phyloP scores from a whole-genome alignment of 2,329 filamentous ascomycete genomes.

The Colletotrichum sp. region DNA sequence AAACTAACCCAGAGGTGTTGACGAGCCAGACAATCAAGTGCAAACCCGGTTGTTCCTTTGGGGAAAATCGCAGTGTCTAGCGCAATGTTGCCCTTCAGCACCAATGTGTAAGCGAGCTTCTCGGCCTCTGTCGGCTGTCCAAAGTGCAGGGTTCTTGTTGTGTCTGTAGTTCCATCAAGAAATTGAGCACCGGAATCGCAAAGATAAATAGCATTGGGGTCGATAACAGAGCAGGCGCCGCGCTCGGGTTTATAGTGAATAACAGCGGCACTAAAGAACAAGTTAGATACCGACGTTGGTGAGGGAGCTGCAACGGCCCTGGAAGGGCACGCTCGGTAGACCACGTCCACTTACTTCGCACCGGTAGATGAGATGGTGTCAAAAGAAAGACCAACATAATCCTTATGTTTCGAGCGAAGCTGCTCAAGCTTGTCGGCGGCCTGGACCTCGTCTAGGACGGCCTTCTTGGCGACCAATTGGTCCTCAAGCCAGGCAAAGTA shows the following conservation, averaged over 20 bases:
- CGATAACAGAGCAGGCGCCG: conserved; percentile 81
- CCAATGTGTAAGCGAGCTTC: conserved; percentile 88
- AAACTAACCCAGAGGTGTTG: conserved; percentile 85
- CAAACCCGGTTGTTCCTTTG: conserved; percentile 93
- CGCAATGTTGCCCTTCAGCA: conserved; percentile 92
- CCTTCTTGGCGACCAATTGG: conserved; percentile 77
- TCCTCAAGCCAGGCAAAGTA: conserved; percentile 98
- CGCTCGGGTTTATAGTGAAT: conserved; percentile 95
- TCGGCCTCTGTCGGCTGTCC: conserved; percentile 83
- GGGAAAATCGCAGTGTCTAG: conserved; percentile 88
- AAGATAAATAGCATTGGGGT: conserved; percentile 86
- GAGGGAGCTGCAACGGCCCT: not conserved
- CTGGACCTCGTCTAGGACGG: conserved; percentile 82
- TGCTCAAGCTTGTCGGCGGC: conserved; percentile 91
- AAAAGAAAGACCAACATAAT: conserved; percentile 91
- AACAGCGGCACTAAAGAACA: conserved; percentile 73
- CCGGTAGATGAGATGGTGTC: conserved; percentile 96
- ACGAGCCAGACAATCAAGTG: conserved; percentile 84
- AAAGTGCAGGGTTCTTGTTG: conserved; percentile 92
- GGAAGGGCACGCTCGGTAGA: not conserved
- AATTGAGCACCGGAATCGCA: conserved; percentile 99
- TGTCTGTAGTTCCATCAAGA: conserved; percentile 93
- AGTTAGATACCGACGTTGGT: not conserved
- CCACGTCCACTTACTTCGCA: conserved; percentile 58
- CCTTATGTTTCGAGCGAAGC: conserved; percentile 69